Evolutionary conservation across 805 yeast species (phyloP).

Genomic region (Ogataea pilisensis): DNA sequence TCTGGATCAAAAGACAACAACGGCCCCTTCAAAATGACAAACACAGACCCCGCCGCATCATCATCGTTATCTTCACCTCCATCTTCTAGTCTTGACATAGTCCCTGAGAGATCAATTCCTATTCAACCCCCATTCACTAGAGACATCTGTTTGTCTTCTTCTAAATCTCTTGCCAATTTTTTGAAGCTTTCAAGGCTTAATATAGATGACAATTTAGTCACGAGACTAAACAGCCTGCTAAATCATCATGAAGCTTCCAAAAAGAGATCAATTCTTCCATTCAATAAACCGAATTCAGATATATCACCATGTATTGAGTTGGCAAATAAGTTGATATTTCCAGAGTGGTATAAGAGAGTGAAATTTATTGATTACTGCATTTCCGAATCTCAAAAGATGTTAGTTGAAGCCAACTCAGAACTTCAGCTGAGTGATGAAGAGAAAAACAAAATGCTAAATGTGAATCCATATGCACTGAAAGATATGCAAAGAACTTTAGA

Average conservation of each 20-base stretch:
- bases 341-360: conserved; percentile 44
- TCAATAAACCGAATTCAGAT: conserved; percentile 5
- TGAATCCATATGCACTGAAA: conserved; percentile 50
- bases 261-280: conserved; percentile 20
- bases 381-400: conserved; percentile 27
- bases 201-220: conserved; percentile 44
- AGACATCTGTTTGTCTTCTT: conserved; percentile 30
- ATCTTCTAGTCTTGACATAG: conserved; percentile 14
- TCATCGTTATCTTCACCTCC: background rate
- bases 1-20: background rate
- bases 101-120: conserved; percentile 22
- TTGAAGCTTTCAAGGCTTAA: conserved; percentile 33
- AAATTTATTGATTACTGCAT: conserved; percentile 40
- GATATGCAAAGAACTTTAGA: conserved; percentile 32
- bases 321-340: conserved; percentile 34
- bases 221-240: conserved; percentile 37
- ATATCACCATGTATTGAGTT: conserved; percentile 34
- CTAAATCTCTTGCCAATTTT: conserved; percentile 34
- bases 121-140: conserved; percentile 24
- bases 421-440: conserved; percentile 17
- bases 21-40: background rate
- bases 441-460: conserved; percentile 26
- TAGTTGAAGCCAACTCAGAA: conserved; percentile 28
- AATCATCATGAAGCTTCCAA: conserved; percentile 25
- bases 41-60: background rate